These are phyloP conservation scores for Balansia obtecta DNA, from an alignment of 2,329 filamentous ascomycete species.

Conservation along the genomic window DNA sequence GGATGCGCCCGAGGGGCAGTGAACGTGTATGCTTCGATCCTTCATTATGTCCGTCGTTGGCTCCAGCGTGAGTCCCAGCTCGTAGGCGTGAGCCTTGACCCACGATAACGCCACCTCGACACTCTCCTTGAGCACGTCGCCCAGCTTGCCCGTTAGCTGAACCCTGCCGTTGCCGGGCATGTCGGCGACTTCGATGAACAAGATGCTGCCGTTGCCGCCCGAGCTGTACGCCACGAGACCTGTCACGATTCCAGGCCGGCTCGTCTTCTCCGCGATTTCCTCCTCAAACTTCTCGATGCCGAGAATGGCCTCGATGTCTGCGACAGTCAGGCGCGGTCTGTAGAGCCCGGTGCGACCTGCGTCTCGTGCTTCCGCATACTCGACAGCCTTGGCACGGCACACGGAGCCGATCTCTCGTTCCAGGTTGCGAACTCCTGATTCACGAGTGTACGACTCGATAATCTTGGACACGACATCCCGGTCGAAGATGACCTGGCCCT, in stretches of 20 bases:
- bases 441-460: constrained; percentile 91
- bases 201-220: constrained; percentile 85
- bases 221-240: constrained; percentile 90
- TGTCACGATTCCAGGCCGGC: constrained; percentile 83
- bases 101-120: constrained; percentile 93
- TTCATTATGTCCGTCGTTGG: constrained; percentile 91
- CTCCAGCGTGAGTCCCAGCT: constrained; percentile 71
- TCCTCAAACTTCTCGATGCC: constrained; percentile 91
- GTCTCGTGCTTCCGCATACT: constrained; percentile 85
- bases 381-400: constrained; percentile 87
- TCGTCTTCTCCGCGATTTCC: constrained; percentile 79
- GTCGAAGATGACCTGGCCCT: constrained; percentile 62
- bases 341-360: constrained; percentile 55
- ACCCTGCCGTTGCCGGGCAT: constrained; percentile 91
- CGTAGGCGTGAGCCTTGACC: constrained; percentile 93
- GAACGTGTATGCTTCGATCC: constrained; percentile 84
- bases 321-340: constrained; percentile 56
- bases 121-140: constrained; percentile 91
- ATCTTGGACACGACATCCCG: constrained; percentile 87
- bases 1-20: constrained; percentile 91
- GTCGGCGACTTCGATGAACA: constrained; percentile 96
- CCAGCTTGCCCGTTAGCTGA: constrained; percentile 90
- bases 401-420: constrained; percentile 93
- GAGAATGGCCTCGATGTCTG: constrained; percentile 80
- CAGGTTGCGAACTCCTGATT: constrained; percentile 89